These are phyloP conservation scores for Hericium erinaceus DNA, from an alignment of 768 basidiomycete species.

Conservation along the genomic window DNA sequence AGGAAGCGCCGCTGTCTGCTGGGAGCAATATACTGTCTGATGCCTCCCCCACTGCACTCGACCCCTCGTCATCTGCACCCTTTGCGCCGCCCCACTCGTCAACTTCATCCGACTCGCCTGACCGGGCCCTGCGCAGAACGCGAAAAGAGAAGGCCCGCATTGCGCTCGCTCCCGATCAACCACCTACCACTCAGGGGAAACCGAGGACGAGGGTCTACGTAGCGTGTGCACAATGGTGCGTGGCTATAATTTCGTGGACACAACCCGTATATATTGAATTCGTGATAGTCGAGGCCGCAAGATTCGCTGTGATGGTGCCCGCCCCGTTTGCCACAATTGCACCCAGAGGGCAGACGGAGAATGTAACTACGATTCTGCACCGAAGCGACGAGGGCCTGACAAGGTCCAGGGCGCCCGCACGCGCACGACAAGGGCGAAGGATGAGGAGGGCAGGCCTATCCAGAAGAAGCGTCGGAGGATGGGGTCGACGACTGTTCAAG, in stretches of 20 bases:
- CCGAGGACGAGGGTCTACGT: slow-evolving; percentile 68
- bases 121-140: not conserved
- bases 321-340: slow-evolving; percentile 70
- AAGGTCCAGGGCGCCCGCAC: slow-evolving; percentile 74
- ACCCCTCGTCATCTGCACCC: not conserved
- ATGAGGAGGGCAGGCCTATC: slow-evolving; percentile 21
- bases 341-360: slow-evolving; percentile 35
- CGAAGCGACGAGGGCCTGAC: slow-evolving; percentile 76
- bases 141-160: slow-evolving; percentile 37
- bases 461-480: slow-evolving; percentile 14
- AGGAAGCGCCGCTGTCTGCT: not conserved
- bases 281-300: slow-evolving; percentile 58
- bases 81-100: not conserved
- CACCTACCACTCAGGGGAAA: slow-evolving; percentile 75
- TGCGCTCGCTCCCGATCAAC: slow-evolving; percentile 66
- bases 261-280: not conserved
- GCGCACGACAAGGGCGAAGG: slow-evolving; percentile 36
- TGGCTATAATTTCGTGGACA: slow-evolving; percentile 7
- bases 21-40: not conserved
- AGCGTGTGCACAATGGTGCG: slow-evolving; percentile 71
- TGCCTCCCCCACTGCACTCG: not conserved
- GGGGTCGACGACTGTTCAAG: not conserved
- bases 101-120: not conserved
- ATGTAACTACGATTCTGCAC: slow-evolving; percentile 61
- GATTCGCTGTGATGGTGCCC: slow-evolving; percentile 76